Evolutionary conservation across 805 yeast genomes (phyloP).

Genomic region (Myxozyma kluyveri): DNA sequence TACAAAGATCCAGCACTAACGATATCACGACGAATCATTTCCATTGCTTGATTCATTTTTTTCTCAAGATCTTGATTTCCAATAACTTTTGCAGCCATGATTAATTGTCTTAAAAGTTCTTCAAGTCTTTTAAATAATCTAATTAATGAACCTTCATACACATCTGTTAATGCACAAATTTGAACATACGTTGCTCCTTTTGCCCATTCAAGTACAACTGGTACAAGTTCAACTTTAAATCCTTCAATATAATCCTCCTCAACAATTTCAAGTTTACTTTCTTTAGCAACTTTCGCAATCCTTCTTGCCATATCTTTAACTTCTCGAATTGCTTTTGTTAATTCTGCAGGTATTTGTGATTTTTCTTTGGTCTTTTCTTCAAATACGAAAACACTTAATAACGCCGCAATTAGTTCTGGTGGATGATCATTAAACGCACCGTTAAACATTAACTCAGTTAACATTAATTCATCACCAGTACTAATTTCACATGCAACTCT

Average conservation of each 20-base stretch:
- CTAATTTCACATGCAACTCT: constrained; percentile 92
- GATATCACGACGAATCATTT: constrained; percentile 79
- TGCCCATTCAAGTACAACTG: constrained; percentile 95
- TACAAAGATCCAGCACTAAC: constrained; percentile 96
- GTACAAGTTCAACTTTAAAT: constrained; percentile 93
- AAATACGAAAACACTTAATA: constrained; percentile 92
- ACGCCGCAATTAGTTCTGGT: constrained; percentile 88
- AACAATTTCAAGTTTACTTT: constrained; percentile 82
- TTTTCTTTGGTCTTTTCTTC: constrained; percentile 91
- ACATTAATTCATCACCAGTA: constrained; percentile 57
- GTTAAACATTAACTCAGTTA: constrained; percentile 91
- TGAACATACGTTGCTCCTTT: constrained; percentile 94
- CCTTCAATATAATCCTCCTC: constrained; percentile 91
- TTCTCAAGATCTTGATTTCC: constrained; percentile 84
- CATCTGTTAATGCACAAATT: constrained; percentile 98
- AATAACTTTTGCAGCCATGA: constrained; percentile 87
- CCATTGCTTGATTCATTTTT: constrained; percentile 84
- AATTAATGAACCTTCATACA: constrained; percentile 93
- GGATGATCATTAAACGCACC: constrained; percentile 88
- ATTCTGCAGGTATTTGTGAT: constrained; percentile 80
- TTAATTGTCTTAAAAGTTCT: constrained; percentile 86
- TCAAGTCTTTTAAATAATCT: constrained; percentile 93
- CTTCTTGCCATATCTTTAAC: constrained; percentile 88
- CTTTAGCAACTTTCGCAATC: constrained; percentile 84
- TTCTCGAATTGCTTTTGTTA: constrained; percentile 86